phyloP scores from a whole-genome alignment of 2,329 filamentous ascomycete species.

The Neopestalotiopsis sp. region DNA sequence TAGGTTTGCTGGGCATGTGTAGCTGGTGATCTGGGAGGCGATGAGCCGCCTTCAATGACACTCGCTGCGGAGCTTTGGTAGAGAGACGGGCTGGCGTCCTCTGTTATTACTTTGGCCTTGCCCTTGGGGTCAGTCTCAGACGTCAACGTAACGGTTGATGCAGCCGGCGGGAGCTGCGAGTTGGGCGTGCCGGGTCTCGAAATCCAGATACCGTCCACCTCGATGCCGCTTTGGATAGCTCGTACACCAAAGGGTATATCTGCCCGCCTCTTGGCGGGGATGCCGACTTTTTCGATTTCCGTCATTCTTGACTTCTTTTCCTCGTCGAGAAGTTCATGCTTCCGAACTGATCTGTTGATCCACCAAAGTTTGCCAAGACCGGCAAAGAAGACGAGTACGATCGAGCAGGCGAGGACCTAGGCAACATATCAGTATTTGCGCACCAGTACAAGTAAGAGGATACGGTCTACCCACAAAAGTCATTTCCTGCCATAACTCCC shows the following conservation, averaged over 20 bases:
- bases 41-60: conserved; percentile 24
- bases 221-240: conserved; percentile 81
- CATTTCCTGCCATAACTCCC: conserved; percentile 89
- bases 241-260: conserved; percentile 86
- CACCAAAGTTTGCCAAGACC: conserved; percentile 73
- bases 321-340: conserved; percentile 69
- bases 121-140: conserved; percentile 30
- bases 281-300: conserved; percentile 62
- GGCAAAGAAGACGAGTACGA: conserved; percentile 71
- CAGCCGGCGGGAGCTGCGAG: conserved; percentile 29
- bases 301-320: conserved; percentile 62
- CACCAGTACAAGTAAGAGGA: neutral
- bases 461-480: conserved; percentile 71
- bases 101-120: conserved; percentile 31
- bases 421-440: conserved; percentile 25
- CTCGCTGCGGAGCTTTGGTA: conserved; percentile 32
- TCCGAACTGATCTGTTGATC: conserved; percentile 60
- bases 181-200: conserved; percentile 55
- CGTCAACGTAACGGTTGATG: conserved; percentile 30
- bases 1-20: conserved; percentile 26
- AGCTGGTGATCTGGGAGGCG: conserved; percentile 21
- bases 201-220: conserved; percentile 86
- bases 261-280: conserved; percentile 48
- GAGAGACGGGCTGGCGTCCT: conserved; percentile 25
- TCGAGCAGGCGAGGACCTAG: conserved; percentile 75